phyloP scores from a whole-genome alignment of 345 rosid species.

The Lepidium sativum region DNA sequence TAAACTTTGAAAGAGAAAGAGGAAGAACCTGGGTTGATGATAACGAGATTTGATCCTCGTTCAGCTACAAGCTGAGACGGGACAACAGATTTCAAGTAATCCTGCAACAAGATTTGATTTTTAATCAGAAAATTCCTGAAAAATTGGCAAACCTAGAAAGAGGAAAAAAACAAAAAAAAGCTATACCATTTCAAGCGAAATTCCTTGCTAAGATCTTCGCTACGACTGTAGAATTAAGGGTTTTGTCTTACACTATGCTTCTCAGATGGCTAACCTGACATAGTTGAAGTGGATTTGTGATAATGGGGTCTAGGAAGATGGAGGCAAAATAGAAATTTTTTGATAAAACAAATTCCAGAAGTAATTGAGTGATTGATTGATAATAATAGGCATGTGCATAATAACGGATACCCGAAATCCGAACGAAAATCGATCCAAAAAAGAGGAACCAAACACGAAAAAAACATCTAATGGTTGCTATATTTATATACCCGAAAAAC shows the following conservation, averaged over 20 bases:
- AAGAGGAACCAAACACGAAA: no score
- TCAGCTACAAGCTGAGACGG: constrained; percentile 87
- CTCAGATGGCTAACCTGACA: not conserved
- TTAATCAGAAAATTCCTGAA: not conserved
- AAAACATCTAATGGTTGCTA: no score
- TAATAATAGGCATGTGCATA: no score
- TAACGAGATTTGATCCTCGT: constrained; percentile 82
- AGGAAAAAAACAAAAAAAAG: not conserved
- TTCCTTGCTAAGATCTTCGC: not conserved
- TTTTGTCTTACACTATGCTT: not conserved
- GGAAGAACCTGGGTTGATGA: constrained; percentile 77
- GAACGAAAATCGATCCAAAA: no score
- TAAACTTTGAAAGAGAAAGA: not conserved
- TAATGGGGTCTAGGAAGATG: not conserved
- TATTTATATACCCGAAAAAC: no score
- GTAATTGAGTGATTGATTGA: no score
- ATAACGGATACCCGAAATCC: no score
- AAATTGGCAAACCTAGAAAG: not conserved
- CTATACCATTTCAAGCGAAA: constrained; percentile 4
- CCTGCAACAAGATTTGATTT: constrained; percentile 36
- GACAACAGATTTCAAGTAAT: constrained; percentile 82
- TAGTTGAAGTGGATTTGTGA: not conserved
- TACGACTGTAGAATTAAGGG: not conserved
- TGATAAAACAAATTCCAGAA: no score
- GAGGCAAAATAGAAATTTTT: no score